Percentiles rank a stretch among this genome's conserved stretches.
Evolutionary conservation across 495 filamentous ascomycete genomes (phyloP).

Genomic region (Neurospora hispaniola): DNA sequence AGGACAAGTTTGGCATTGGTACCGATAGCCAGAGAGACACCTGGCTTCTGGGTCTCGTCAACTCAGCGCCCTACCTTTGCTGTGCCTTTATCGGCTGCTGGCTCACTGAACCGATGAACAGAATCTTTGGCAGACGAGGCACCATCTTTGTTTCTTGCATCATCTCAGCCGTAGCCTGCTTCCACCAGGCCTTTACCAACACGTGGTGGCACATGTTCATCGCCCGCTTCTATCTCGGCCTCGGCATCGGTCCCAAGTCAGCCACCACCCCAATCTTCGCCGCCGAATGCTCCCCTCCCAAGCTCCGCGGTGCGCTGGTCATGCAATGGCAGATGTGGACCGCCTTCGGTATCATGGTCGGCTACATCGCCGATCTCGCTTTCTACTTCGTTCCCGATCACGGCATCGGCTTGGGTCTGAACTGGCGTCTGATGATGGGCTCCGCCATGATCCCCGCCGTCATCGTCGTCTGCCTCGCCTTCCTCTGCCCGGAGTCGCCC

Average conservation of each 20-base stretch:
- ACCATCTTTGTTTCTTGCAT: slow-evolving; percentile 72
- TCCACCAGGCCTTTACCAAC: slow-evolving; percentile 68
- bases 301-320: slow-evolving; percentile 58
- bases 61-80: slow-evolving; percentile 60
- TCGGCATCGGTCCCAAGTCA: slow-evolving; percentile 75
- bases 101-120: slow-evolving; percentile 74
- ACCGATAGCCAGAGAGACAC: slow-evolving; percentile 25
- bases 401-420: slow-evolving; percentile 50
- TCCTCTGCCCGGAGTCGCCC: slow-evolving; percentile 57
- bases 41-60: slow-evolving; percentile 63
- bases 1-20: slow-evolving; percentile 57
- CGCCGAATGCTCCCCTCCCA: slow-evolving; percentile 62
- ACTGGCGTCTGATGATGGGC: slow-evolving; percentile 79
- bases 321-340: slow-evolving; percentile 82
- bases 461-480: slow-evolving; percentile 59
- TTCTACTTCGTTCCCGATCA: slow-evolving; percentile 53
- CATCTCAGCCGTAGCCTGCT: slow-evolving; percentile 50
- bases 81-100: slow-evolving; percentile 73
- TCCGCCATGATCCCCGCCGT: slow-evolving; percentile 67
- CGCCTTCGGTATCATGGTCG: slow-evolving; percentile 74
- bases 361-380: slow-evolving; percentile 60
- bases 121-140: slow-evolving; percentile 66
- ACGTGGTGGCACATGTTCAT: slow-evolving; percentile 69
- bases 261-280: slow-evolving; percentile 68
- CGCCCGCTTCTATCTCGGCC: slow-evolving; percentile 58